These are phyloP conservation scores for Thalassiosira hispida DNA, from an alignment of 352 stramenopile genomes.

Conservation along the genomic window DNA sequence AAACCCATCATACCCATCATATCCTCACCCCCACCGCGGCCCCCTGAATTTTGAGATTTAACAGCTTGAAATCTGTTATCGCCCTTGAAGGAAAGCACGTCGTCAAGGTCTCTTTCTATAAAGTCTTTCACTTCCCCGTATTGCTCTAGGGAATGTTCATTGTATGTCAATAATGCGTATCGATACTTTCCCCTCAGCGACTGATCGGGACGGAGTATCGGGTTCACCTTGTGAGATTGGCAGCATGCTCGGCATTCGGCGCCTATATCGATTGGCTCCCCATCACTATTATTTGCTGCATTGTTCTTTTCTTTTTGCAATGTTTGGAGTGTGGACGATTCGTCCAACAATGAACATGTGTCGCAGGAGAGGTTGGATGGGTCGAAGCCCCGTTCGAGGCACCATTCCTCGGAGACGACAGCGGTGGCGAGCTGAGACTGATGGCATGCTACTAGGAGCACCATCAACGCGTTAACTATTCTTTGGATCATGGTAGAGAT, in stretches of 20 bases:
- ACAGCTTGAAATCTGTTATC: slow-evolving; percentile 34
- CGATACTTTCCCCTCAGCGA: slow-evolving; percentile 40
- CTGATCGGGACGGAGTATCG: slow-evolving; percentile 31
- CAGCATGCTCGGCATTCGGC: slow-evolving; percentile 42
- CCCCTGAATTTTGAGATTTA: background rate
- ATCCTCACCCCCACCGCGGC: background rate
- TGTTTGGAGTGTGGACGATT: slow-evolving; percentile 33
- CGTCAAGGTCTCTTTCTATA: slow-evolving; percentile 38
- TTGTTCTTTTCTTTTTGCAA: slow-evolving; percentile 36
- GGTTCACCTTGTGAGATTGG: slow-evolving; percentile 50
- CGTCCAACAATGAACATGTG: slow-evolving; percentile 42
- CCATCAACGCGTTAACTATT: background rate
- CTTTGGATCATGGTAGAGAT: background rate
- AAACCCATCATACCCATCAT: slow-evolving; percentile 28
- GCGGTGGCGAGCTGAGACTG: background rate
- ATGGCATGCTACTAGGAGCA: background rate
- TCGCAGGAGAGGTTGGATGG: slow-evolving; percentile 45
- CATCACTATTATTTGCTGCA: background rate
- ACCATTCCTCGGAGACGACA: slow-evolving; percentile 31
- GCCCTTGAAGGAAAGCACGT: slow-evolving; percentile 45
- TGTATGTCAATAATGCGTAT: slow-evolving; percentile 44
- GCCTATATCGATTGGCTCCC: slow-evolving; percentile 27
- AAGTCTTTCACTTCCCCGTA: slow-evolving; percentile 51
- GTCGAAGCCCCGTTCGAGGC: slow-evolving; percentile 47
- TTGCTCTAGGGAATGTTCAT: slow-evolving; percentile 19